Base-by-base conservation (phyloP, 176 grass and related monocot species). In the Cenchrus purpureus region DNA sequence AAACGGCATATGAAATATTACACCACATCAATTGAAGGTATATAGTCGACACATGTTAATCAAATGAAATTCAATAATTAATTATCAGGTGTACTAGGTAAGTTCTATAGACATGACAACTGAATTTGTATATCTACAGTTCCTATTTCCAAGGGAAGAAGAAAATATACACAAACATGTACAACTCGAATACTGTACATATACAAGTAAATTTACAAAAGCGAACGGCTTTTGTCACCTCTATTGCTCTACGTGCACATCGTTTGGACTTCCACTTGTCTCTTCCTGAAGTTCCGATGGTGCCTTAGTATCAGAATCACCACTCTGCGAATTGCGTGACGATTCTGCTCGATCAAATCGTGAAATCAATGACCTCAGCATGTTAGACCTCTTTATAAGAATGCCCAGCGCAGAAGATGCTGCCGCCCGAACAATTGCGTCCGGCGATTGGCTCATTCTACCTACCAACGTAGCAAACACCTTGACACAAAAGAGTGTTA, bases 381-480 rank as follows among this genome's bases (percentile, higher is more conserved):
- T 88, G 62, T 95, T 98, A 55, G 89, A 83, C 61, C 91, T 86
- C 83, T 92, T 95, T 58, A 98, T 87, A 73, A 98, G 85, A 82
- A 94, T 88, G 73, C 96, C 93, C 28, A 98, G 53, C 4, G 96
- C 96, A 87, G 94, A 98, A 71, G 84, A 86, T 80, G 90, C 84
- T 58, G 96, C 84, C 34, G 93, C 91, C 59, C 96, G 87, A 87
- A 98, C 93, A 73, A 94, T 79, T 62, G 93, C 74, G 65, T 94
- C 93, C 57, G 91, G 77, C 11, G 93, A 98, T 87, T 87, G 91
- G 74, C 88, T 92, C 84, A 87, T 92, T 89, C 92, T 92, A 79
- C 85, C 82, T 4, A 98, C 96, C 71, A 98, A 86, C 59, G 68
- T 91, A 58, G 85, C 88, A 62, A 98, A 94, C 60, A 95, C 96